Conservation (phyloP, 2,329 filamentous ascomycete genomes). For the Magnaporthiopsis poae region DNA sequence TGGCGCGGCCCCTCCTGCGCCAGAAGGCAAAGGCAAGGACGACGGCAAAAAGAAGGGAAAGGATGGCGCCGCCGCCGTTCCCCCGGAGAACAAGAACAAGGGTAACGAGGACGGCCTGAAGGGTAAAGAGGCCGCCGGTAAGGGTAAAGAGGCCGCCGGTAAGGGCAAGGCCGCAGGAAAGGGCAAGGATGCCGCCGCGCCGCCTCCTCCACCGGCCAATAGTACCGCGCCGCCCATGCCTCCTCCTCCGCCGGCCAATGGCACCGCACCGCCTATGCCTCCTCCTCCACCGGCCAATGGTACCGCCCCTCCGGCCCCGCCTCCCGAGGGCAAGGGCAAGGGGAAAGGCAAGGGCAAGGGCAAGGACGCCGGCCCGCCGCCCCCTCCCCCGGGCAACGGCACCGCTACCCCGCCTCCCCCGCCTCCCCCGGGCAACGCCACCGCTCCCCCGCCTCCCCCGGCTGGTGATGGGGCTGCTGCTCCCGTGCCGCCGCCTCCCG, state of each 20-base stretch:
- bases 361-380: not conserved
- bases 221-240: not conserved
- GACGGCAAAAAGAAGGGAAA: not conserved
- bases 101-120: not conserved
- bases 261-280: no score
- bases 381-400: not conserved
- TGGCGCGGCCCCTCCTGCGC: no score
- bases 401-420: not conserved
- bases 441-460: not conserved
- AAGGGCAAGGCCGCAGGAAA: not conserved
- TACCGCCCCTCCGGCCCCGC: no score
- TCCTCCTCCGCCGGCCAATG: not conserved
- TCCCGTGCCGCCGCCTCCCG: not conserved
- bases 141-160: not conserved
- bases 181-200: not conserved
- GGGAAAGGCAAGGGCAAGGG: not conserved
- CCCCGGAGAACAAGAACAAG: not conserved
- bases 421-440: not conserved
- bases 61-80: no score
- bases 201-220: not conserved
- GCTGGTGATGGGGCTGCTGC: not conserved
- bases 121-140: not conserved
- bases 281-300: no score
- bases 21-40: not conserved
- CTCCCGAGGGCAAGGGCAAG: not conserved